These are phyloP conservation scores for Penicillium sp. DNA, from an alignment of 2,329 filamentous ascomycete genomes.

Conservation along the genomic window DNA sequence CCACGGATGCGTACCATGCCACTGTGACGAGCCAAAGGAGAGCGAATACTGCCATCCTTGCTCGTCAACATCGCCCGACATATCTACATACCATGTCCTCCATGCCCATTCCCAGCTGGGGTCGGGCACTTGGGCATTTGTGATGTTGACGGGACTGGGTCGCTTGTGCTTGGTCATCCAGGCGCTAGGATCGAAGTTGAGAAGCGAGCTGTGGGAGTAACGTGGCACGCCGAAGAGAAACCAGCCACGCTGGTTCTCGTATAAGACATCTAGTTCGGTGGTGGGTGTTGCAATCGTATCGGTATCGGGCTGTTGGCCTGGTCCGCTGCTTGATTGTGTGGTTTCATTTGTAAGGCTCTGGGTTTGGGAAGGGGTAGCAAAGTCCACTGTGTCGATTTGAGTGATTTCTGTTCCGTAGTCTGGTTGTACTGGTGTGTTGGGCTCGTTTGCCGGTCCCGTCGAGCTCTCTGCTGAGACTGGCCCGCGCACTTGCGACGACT, in stretches of 20 bases:
- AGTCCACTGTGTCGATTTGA: constrained; percentile 18
- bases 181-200: constrained; percentile 78
- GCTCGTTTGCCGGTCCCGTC: constrained; percentile 4
- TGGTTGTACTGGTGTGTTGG: not conserved
- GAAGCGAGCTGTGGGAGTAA: constrained; percentile 83
- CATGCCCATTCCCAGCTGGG: constrained; percentile 92
- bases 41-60: constrained; percentile 97
- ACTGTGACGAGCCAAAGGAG: constrained; percentile 75
- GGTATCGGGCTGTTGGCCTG: constrained; percentile 5
- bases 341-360: constrained; percentile 10
- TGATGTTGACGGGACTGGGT: constrained; percentile 66
- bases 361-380: constrained; percentile 7
- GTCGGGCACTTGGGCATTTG: constrained; percentile 88
- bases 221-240: constrained; percentile 86
- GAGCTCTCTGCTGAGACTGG: constrained; percentile 20
- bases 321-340: not conserved
- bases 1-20: constrained; percentile 88
- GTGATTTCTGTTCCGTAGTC: constrained; percentile 3
- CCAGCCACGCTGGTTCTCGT: constrained; percentile 90
- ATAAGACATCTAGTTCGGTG: constrained; percentile 77
- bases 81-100: constrained; percentile 71
- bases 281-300: constrained; percentile 24
- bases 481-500: constrained; percentile 20
- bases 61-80: constrained; percentile 79
- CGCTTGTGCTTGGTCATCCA: constrained; percentile 73